Conservation (phyloP, 2,329 filamentous ascomycete genomes). For the Alternaria novae-zelandiae region DNA sequence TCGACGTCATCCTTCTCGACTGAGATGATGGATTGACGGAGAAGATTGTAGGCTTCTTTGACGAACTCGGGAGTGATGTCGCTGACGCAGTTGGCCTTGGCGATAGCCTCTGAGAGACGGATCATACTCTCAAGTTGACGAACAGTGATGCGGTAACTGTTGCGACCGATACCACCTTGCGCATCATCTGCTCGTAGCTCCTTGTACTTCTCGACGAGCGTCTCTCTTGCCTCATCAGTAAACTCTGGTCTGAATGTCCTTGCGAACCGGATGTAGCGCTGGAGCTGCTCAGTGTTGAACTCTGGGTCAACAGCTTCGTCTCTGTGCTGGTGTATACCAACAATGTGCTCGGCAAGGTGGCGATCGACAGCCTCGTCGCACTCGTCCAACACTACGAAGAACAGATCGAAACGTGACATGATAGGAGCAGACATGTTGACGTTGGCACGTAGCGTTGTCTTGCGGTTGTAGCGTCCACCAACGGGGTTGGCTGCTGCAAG, state of each 20-base stretch:
- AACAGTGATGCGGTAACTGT: slow-evolving; percentile 97
- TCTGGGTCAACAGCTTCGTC: slow-evolving; percentile 92
- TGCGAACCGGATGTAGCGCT: slow-evolving; percentile 96
- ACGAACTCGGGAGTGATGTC: slow-evolving; percentile 87
- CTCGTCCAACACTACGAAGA: slow-evolving; percentile 97
- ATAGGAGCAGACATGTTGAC: slow-evolving; percentile 99
- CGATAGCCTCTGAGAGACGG: slow-evolving; percentile 94
- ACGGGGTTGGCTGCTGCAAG: slow-evolving; percentile 96
- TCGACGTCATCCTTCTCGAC: slow-evolving; percentile 98
- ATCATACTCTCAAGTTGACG: slow-evolving; percentile 96
- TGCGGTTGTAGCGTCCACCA: slow-evolving; percentile 95
- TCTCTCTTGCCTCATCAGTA: slow-evolving; percentile 81
- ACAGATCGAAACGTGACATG: slow-evolving; percentile 99
- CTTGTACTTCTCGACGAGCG: slow-evolving; percentile 92
- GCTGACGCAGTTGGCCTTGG: slow-evolving; percentile 94
- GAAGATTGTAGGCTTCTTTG: slow-evolving; percentile 86
- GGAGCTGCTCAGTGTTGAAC: slow-evolving; percentile 93
- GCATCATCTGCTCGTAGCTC: slow-evolving; percentile 92
- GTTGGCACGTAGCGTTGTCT: slow-evolving; percentile 89
- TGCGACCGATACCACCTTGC: slow-evolving; percentile 90
- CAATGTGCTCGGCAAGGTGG: slow-evolving; percentile 92
- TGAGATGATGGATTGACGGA: slow-evolving; percentile 93
- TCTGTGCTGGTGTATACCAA: slow-evolving; percentile 88
- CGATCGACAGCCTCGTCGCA: slow-evolving; percentile 92
- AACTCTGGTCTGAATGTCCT: slow-evolving; percentile 94